Evolutionary conservation across 108 stramenopile genomes (phyloP).

Genomic region (Nitzschia inconspicua): DNA sequence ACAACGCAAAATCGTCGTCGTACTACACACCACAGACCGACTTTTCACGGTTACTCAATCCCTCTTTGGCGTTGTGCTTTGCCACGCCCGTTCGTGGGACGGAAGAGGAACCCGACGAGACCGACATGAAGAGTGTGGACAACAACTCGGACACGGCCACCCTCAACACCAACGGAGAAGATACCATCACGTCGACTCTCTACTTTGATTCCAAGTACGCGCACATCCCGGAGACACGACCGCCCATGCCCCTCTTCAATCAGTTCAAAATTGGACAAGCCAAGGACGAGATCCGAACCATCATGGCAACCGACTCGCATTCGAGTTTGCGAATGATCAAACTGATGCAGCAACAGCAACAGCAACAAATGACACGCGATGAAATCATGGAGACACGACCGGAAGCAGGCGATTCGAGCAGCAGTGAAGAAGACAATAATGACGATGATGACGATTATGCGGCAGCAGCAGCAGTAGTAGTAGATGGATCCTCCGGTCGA

Average conservation of each 20-base stretch:
- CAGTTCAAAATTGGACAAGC: constrained; percentile 32
- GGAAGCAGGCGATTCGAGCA: not conserved
- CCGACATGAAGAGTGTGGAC: constrained; percentile 12
- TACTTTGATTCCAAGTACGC: constrained; percentile 61
- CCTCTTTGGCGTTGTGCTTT: constrained; percentile 50
- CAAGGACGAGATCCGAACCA: constrained; percentile 31
- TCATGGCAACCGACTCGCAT: constrained; percentile 36
- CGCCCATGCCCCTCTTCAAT: constrained; percentile 59
- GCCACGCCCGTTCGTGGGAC: constrained; percentile 54
- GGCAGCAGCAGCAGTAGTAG: not conserved
- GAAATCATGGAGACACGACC: not conserved
- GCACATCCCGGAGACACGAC: constrained; percentile 49
- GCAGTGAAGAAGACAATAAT: not conserved
- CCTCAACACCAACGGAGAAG: constrained; percentile 43
- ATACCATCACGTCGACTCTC: constrained; percentile 56
- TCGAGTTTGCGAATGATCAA: constrained; percentile 31
- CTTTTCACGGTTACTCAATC: constrained; percentile 32
- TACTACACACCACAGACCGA: not conserved
- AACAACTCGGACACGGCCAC: constrained; percentile 28
- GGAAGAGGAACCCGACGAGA: constrained; percentile 33
- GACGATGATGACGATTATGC: not conserved
- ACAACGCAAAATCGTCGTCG: no score
- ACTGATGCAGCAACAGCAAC: constrained; percentile 20
- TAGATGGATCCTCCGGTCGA: not conserved
- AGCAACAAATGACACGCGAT: not conserved